Base-by-base conservation (phyloP, 495 filamentous ascomycete species). In the Monascus purpureus region DNA sequence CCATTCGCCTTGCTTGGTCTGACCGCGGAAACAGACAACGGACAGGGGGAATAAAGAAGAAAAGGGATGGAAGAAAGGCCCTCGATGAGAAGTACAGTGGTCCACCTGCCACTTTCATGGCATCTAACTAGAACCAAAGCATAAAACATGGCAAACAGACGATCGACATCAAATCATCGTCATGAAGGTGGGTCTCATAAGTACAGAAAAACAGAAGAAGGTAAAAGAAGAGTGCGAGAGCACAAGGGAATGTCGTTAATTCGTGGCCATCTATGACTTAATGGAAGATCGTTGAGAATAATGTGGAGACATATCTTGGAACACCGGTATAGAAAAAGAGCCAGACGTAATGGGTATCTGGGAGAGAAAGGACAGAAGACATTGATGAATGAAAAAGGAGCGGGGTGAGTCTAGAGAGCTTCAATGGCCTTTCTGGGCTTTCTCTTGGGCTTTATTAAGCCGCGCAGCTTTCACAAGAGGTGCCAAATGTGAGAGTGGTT, bases 401-500 rank as follows among this genome's bases (percentile, higher is more conserved):
- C n/a, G 43, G 43, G 35, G 31, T 32, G 29, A 36, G 34, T 32
- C 30, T 33, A 27, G 26, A 17, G 35, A 33, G 29, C 29, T 41
- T 52, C 45, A 67, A 36, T 47, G 42, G 24, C 61, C 48, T 45
- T 80, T 82, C 34, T 71, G 70, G 30, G 77, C 73, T 50, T 85
- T 83, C 55, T 97, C 90, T 46, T 88, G 77, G 9, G 76, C 77
- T 38, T 87, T 70, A 29, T 82, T 84, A 42, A 74, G 66, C 28
- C 90, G 72, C 26, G 90, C 90, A 29, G 87, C 78, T 42, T 75
- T 72, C 26, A 97, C 90, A 30, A 97, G 68, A 19, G 90, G 90
- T 9, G 92, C 56, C 56, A 80, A 57, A 61, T 82, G 72, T 53
- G 67, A 61, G 44, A 97, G 53, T 41, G 72, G 73, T 58, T 88